Base-by-base conservation (phyloP, 2,329 filamentous ascomycete species). In the Exophiala phaeomuriformis region DNA sequence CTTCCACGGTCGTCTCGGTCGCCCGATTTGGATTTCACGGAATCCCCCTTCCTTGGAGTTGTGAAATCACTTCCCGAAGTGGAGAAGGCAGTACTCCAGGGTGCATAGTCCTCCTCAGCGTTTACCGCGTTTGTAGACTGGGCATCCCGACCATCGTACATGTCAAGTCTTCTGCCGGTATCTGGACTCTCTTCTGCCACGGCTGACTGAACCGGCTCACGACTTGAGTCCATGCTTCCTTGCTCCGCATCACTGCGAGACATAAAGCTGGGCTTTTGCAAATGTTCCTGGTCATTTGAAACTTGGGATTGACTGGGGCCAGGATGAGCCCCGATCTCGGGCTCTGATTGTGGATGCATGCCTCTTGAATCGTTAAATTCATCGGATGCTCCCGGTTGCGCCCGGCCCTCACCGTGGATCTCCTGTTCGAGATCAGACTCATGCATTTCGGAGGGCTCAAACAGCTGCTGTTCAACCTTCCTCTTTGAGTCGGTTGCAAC, bases 81-180 rank as follows among this genome's bases (percentile, higher is more conserved):
- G 31, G 59, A 52, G 47, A 72, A 72, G n/a, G 73, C 56, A 52
- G 62, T 67, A 57, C 65, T 66, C 50, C 72, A 62, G 37, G 72
- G 66, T 8, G 68, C 64, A 35, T 66, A 63, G 45, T 64, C 56
- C 55, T 66, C 67, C 31, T 56, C 54, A 12, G 58, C 64, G 27
- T 65, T 66, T 27, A 66, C 63, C 45, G 68, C 68, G 7, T 65
- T 68, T 50, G 61, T 43, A n/a, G 52, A n/a, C n/a, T n/a, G 40
- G 19, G 59, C 59, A 29, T 46, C 53, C 27, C 37, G 33, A 30
- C 58, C 59, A 40, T 52, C 59, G 12, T 56, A 57, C 3, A 50
- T 49, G 31, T 55, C 57, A 8, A 58, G 54, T 46, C 60, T 61
- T n/a, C 53, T 40, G 36, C 48, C 50, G 3, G 46, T 43, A 7